These are phyloP conservation scores for Ustilago vetiveriae DNA, from an alignment of 1,284 basidiomycete species.

Conservation along the genomic window DNA sequence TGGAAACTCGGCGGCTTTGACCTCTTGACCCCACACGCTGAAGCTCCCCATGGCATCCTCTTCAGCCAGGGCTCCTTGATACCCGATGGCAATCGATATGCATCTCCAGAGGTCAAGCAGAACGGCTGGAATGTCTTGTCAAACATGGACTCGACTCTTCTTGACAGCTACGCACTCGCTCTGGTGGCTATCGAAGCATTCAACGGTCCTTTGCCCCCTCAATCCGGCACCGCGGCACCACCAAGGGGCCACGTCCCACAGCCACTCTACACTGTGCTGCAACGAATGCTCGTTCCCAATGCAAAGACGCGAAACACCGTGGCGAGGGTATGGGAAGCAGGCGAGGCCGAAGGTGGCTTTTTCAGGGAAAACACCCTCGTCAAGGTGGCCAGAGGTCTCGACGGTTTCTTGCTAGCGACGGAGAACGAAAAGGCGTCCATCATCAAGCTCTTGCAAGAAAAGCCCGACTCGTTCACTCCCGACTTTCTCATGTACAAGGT, in stretches of 20 bases:
- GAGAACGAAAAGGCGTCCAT: conserved; percentile 80
- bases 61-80: conserved; percentile 53
- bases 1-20: conserved; percentile 97
- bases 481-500: conserved; percentile 88
- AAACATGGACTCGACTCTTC: conserved; percentile 35
- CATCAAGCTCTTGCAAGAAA: conserved; percentile 63
- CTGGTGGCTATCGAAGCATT: conserved; percentile 59
- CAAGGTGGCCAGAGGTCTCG: conserved; percentile 83
- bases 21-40: conserved; percentile 74
- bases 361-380: conserved; percentile 86
- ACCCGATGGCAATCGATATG: conserved; percentile 62
- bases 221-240: conserved; percentile 77
- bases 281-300: conserved; percentile 87
- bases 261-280: conserved; percentile 81
- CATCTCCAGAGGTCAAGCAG: conserved; percentile 90
- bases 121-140: conserved; percentile 73
- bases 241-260: conserved; percentile 82
- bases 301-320: conserved; percentile 80
- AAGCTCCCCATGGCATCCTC: conserved; percentile 63
- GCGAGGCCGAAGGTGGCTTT: conserved; percentile 74
- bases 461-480: conserved; percentile 73
- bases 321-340: conserved; percentile 44
- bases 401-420: conserved; percentile 83
- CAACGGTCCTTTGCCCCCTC: conserved; percentile 67
- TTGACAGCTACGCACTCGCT: conserved; percentile 60